Evolutionary conservation across 257 asterid species (phyloP).

Genomic region (Asclepias syriaca): DNA sequence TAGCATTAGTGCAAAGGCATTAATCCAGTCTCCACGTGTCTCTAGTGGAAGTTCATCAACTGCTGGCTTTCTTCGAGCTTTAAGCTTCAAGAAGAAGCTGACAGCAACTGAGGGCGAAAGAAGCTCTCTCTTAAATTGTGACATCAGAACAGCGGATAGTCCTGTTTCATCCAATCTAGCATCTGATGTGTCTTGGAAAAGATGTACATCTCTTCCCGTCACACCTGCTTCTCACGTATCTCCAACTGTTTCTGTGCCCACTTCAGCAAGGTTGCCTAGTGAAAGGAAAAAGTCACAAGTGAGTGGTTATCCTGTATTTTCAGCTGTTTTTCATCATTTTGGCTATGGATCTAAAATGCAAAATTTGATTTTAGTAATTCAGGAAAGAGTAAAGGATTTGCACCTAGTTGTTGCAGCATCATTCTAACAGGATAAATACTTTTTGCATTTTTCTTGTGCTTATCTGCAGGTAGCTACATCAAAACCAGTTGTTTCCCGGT

Average conservation of each 20-base stretch:
- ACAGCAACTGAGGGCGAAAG: constrained; percentile 46
- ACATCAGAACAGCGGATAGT: constrained; percentile 45
- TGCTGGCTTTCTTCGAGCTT: constrained; percentile 51
- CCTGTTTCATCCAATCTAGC: constrained; percentile 39
- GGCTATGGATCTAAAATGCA: neutral
- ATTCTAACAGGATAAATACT: neutral
- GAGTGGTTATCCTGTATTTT: constrained; percentile 23
- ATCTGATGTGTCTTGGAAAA: constrained; percentile 40
- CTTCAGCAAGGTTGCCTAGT: constrained; percentile 38
- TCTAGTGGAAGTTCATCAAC: constrained; percentile 35
- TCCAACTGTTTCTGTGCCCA: constrained; percentile 46
- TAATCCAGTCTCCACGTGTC: constrained; percentile 32
- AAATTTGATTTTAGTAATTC: neutral
- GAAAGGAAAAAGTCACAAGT: constrained; percentile 58
- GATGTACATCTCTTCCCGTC: constrained; percentile 77
- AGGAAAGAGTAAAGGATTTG: neutral
- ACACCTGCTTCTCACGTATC: constrained; percentile 55
- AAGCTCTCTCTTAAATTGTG: constrained; percentile 58
- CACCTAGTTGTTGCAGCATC: neutral
- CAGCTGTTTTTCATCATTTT: constrained; percentile 6
- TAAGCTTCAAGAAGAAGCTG: constrained; percentile 60
- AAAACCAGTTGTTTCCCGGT: constrained; percentile 60
- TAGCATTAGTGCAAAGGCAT: constrained; percentile 38
- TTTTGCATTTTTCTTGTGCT: constrained; percentile 12
- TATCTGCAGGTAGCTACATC: constrained; percentile 40